phyloP scores from a whole-genome alignment of 2,329 filamentous ascomycete species.

The Phoma sp. region DNA sequence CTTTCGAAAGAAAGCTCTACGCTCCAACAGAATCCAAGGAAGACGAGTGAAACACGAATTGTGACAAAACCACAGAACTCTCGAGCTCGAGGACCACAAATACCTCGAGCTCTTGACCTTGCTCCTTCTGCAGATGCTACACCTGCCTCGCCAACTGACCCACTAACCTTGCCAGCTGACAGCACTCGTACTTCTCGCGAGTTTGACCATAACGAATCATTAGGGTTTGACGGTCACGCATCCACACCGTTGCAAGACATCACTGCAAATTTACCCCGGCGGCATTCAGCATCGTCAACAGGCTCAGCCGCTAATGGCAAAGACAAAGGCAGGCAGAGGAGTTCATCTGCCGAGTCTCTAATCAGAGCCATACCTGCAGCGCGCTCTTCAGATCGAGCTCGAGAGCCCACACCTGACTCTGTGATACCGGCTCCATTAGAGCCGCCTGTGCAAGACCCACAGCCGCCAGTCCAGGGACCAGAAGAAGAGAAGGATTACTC shows the following conservation, averaged over 20 bases:
- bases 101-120: constrained; percentile 34
- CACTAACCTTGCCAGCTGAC: constrained; percentile 17
- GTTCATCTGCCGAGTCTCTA: constrained; percentile 30
- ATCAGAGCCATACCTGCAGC: constrained; percentile 27
- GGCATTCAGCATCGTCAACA: constrained; percentile 37
- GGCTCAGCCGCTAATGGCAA: constrained; percentile 17
- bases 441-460: constrained; percentile 20
- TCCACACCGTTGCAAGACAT: constrained; percentile 40
- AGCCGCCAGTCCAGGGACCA: constrained; percentile 18
- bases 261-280: constrained; percentile 39
- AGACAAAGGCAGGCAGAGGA: constrained; percentile 22
- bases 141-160: constrained; percentile 28
- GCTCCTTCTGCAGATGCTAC: constrained; percentile 28
- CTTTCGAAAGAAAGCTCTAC: constrained; percentile 32
- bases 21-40: constrained; percentile 30
- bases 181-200: constrained; percentile 12
- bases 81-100: constrained; percentile 17
- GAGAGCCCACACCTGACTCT: constrained; percentile 34
- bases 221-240: constrained; percentile 30
- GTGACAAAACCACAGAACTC: constrained; percentile 22
- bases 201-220: constrained; percentile 20
- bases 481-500: constrained; percentile 41
- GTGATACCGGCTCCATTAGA: constrained; percentile 27
- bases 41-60: constrained; percentile 22
- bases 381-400: constrained; percentile 17